phyloP scores from a whole-genome alignment of 805 yeast genomes.

The Nakazawaea ernobii region DNA sequence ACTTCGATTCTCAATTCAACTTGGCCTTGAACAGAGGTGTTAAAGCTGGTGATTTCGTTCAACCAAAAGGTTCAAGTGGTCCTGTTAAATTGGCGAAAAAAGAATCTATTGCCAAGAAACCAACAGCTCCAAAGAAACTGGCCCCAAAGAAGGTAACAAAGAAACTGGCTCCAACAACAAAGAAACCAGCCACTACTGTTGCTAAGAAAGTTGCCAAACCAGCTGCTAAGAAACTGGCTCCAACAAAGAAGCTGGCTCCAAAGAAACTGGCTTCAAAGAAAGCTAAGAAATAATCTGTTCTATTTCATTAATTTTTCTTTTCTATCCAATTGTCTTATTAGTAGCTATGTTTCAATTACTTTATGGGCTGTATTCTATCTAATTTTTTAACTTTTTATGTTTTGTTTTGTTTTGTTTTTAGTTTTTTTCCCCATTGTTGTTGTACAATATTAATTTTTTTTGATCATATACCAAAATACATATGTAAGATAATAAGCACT shows the following conservation, averaged over 20 bases:
- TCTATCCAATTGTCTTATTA: conserved; percentile 11
- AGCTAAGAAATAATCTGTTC: conserved; percentile 18
- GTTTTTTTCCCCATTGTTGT: background rate
- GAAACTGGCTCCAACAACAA: conserved; percentile 22
- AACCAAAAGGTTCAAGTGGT: conserved; percentile 89
- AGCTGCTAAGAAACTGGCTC: conserved; percentile 18
- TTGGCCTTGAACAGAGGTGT: conserved; percentile 78
- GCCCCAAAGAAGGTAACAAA: conserved; percentile 18
- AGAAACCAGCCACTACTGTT: conserved; percentile 24
- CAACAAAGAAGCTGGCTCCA: conserved; percentile 20
- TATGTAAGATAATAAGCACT: too few species aligned
- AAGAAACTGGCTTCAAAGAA: conserved; percentile 24
- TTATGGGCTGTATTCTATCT: conserved; percentile 2
- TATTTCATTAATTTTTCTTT: background rate
- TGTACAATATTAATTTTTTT: background rate
- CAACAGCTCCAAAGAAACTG: conserved; percentile 20
- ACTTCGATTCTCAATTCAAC: conserved; percentile 74
- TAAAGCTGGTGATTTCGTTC: conserved; percentile 64
- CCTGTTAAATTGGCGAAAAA: conserved; percentile 64
- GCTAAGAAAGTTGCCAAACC: conserved; percentile 26
- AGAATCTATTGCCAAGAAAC: conserved; percentile 26
- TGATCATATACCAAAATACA: too few species aligned
- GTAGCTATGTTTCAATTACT: conserved; percentile 4
- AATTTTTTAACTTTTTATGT: background rate
- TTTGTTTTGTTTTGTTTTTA: conserved; percentile 1